Conservation (phyloP, 768 basidiomycete species). For the Pholiota conissans region DNA sequence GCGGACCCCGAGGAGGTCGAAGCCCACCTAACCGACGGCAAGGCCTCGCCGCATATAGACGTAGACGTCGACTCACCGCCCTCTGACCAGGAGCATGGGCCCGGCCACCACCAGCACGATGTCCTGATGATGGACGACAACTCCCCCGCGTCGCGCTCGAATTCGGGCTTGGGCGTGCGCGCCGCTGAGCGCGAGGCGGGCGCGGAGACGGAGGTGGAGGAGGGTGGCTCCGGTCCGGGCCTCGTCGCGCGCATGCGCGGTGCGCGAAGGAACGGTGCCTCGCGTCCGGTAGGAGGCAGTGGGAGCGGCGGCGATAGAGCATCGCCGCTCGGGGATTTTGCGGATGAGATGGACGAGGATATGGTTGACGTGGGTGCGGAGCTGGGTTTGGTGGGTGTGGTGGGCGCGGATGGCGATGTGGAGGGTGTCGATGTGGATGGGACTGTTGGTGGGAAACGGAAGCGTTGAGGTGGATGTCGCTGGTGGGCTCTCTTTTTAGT, state of each 20-base stretch:
- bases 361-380: slow-evolving; percentile 17
- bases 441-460: slow-evolving; percentile 36
- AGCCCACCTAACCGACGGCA: slow-evolving; percentile 14
- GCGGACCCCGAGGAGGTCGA: slow-evolving; percentile 23
- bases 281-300: slow-evolving; percentile 3
- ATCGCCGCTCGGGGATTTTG: slow-evolving; percentile 11
- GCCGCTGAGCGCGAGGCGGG: slow-evolving; percentile 23
- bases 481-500: neutral
- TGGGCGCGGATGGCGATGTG: slow-evolving; percentile 5
- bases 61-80: slow-evolving; percentile 20
- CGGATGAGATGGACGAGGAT: slow-evolving; percentile 21
- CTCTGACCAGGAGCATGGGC: slow-evolving; percentile 14
- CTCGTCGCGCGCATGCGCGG: slow-evolving; percentile 12
- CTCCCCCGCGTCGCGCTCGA: slow-evolving; percentile 17
- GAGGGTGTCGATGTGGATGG: slow-evolving; percentile 27
- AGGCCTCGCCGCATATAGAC: slow-evolving; percentile 15
- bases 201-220: slow-evolving; percentile 41
- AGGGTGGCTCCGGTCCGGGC: slow-evolving; percentile 27
- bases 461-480: slow-evolving; percentile 24
- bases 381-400: slow-evolving; percentile 11
- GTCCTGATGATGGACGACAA: slow-evolving; percentile 12
- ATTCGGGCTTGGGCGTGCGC: slow-evolving; percentile 22
- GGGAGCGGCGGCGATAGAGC: slow-evolving; percentile 18
- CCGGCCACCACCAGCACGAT: slow-evolving; percentile 1
- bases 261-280: slow-evolving; percentile 8